Evolutionary conservation across 2,329 filamentous ascomycete species (phyloP).

Genomic region (Colletotrichum musicola): DNA sequence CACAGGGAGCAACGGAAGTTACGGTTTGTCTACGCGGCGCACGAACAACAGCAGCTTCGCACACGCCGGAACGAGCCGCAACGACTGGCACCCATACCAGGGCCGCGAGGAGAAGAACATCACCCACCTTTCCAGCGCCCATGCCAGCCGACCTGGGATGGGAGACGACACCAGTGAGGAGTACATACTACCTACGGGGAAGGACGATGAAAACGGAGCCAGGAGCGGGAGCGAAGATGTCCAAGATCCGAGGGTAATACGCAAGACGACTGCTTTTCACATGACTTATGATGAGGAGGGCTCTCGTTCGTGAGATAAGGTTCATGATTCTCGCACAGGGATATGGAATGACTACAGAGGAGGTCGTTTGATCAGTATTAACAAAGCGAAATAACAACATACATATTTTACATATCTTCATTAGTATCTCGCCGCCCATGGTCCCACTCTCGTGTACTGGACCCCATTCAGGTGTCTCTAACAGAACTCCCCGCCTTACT

Average conservation of each 20-base stretch:
- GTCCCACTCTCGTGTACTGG: too few relatives aligned
- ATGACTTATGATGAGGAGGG: slow-evolving; percentile 48
- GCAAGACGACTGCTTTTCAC: slow-evolving; percentile 53
- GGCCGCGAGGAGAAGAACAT: slow-evolving; percentile 47
- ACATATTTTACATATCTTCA: too few relatives aligned
- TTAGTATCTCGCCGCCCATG: too few relatives aligned
- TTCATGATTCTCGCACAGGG: background rate
- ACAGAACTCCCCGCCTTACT: too few relatives aligned
- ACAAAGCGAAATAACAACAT: too few relatives aligned
- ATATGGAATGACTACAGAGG: background rate
- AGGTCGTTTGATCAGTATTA: too few relatives aligned
- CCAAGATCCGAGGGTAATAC: slow-evolving; percentile 45
- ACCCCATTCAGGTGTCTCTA: too few relatives aligned
- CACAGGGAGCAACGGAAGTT: slow-evolving; percentile 19
- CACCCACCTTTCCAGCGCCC: slow-evolving; percentile 45
- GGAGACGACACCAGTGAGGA: slow-evolving; percentile 50
- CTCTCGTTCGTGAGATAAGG: background rate
- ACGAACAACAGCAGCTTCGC: slow-evolving; percentile 25
- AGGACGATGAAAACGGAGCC: slow-evolving; percentile 16
- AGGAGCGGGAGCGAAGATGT: slow-evolving; percentile 28
- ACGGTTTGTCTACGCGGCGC: slow-evolving; percentile 29
- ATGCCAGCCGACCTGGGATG: slow-evolving; percentile 26
- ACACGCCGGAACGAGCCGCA: slow-evolving; percentile 42
- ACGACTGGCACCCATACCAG: slow-evolving; percentile 49
- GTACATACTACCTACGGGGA: slow-evolving; percentile 47